Percentiles rank a stretch among this genome's conserved stretches.
phyloP scores from a whole-genome alignment of 192 early-diverging fungal genomes.

The Rhizoclosmatium sp. region DNA sequence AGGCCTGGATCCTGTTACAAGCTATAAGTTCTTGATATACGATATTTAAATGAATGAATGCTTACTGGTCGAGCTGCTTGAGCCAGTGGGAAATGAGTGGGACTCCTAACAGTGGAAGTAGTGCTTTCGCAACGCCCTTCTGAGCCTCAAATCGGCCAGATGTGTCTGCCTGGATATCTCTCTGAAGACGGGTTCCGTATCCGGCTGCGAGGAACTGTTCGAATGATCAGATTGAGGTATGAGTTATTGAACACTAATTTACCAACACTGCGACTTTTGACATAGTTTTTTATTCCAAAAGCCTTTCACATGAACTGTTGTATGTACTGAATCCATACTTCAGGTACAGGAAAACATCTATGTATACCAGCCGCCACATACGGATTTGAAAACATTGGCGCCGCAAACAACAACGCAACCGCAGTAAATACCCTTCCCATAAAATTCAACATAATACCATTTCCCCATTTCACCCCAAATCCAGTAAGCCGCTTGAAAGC shows the following conservation, averaged over 20 bases:
- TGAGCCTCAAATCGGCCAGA: constrained; percentile 44
- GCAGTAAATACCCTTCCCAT: not conserved
- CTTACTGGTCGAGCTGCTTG: constrained; percentile 6
- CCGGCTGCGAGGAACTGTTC: constrained; percentile 62
- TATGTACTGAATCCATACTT: not conserved
- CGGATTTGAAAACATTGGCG: not conserved
- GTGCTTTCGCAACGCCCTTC: constrained; percentile 55
- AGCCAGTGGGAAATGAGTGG: constrained; percentile 47
- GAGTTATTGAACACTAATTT: not conserved
- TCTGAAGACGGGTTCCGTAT: constrained; percentile 67
- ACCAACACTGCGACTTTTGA: constrained; percentile 19
- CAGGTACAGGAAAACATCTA: not conserved
- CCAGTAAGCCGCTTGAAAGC: not conserved
- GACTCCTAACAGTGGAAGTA: constrained; percentile 40
- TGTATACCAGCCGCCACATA: not conserved
- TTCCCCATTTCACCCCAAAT: not conserved
- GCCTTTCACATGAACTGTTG: not conserved
- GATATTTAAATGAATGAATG: not conserved
- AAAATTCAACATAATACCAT: not conserved
- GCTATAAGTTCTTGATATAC: not conserved
- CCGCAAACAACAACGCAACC: not conserved
- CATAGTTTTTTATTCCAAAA: constrained; percentile 7
- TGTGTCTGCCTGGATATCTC: constrained; percentile 50
- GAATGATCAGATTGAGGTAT: not conserved
- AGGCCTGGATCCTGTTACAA: not conserved